Evolutionary conservation across 2,329 filamentous ascomycete species (phyloP), one percentile per base, ranked within the genome.

Genomic region (Ophiobolus disseminans): DNA sequence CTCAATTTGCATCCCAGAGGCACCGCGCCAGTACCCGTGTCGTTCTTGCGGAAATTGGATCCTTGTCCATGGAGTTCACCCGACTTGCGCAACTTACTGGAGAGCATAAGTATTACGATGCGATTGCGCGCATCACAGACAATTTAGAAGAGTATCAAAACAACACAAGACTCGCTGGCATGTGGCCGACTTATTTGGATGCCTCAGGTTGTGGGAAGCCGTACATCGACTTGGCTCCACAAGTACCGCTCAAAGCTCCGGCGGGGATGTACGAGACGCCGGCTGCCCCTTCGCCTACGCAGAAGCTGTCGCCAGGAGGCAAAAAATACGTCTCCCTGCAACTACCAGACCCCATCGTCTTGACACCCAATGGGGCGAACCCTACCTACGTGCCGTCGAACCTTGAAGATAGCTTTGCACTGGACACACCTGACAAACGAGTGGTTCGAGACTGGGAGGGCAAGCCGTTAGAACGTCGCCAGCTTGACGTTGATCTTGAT

Each of bases 31-130:
- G 75, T 44, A 60, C 64, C 13, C 66, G 62, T 4, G 72, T 78
- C 2, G 68, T 80, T 7, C 59, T 79, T 21, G 77, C 78, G 3
- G 78, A 80, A 49, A 76, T 80, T 41, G 77, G 77, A 0, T 78
- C 76, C 4, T 61, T 80, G 13, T 76, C 74, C 2, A 71, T 80
- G 67, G 78, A 80, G 48, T 80, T 80, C 49, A 79, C 78, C 4
- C 63, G 75, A 14, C 71, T 80, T 1, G 74, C 76, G 3, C 76
- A 79, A 45, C 58, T 79, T 11, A 79, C 78, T 11, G 73, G 75
- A 8, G 74, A 80, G 32, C 55, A 73, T 39, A 75, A 76, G 47
- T 80, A 74, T 61, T 80, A 78, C 44, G 77, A 79, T 56, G 78
- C 78, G 1, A 69, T 77, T 45, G 73, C 75, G 6, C 72, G 77